These are phyloP conservation scores for Trametes punicea DNA, from an alignment of 768 basidiomycete genomes.

Conservation along the genomic window DNA sequence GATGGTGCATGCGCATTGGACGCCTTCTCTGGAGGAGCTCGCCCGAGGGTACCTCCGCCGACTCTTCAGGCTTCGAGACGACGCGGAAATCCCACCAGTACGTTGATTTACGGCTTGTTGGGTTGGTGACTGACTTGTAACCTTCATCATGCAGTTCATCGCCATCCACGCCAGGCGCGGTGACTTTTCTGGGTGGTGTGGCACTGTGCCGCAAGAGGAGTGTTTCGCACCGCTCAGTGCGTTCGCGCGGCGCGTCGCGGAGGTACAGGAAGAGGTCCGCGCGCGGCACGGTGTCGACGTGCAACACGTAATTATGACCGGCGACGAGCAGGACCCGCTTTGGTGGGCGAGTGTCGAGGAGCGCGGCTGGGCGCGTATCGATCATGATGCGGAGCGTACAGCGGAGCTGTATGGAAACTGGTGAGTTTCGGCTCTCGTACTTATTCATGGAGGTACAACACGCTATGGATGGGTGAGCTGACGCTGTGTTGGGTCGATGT, in stretches of 20 bases:
- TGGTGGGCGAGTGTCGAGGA: slow-evolving; percentile 34
- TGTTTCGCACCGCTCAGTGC: slow-evolving; percentile 37
- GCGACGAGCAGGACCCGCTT: slow-evolving; percentile 37
- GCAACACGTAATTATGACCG: slow-evolving; percentile 36
- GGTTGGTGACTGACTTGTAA: neutral
- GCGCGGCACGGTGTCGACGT: slow-evolving; percentile 24
- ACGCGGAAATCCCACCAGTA: slow-evolving; percentile 31
- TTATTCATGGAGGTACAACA: neutral
- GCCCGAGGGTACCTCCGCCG: slow-evolving; percentile 29
- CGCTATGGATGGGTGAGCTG: neutral
- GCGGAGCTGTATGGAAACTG: slow-evolving; percentile 32
- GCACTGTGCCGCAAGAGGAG: slow-evolving; percentile 21
- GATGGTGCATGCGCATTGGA: slow-evolving; percentile 32
- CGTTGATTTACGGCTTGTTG: neutral
- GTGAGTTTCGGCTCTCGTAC: slow-evolving; percentile 17
- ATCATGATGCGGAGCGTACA: slow-evolving; percentile 30
- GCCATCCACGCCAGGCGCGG: slow-evolving; percentile 31
- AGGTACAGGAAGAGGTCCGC: slow-evolving; percentile 33
- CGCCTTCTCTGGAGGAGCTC: slow-evolving; percentile 24
- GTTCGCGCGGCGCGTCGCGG: slow-evolving; percentile 29
- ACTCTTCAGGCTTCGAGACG: slow-evolving; percentile 21
- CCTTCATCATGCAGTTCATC: slow-evolving; percentile 25
- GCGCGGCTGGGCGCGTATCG: slow-evolving; percentile 33
- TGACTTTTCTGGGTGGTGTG: slow-evolving; percentile 35
- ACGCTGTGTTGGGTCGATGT: no score